phyloP scores from a whole-genome alignment of 345 rosid species.

The Euphorbia tirucalli region DNA sequence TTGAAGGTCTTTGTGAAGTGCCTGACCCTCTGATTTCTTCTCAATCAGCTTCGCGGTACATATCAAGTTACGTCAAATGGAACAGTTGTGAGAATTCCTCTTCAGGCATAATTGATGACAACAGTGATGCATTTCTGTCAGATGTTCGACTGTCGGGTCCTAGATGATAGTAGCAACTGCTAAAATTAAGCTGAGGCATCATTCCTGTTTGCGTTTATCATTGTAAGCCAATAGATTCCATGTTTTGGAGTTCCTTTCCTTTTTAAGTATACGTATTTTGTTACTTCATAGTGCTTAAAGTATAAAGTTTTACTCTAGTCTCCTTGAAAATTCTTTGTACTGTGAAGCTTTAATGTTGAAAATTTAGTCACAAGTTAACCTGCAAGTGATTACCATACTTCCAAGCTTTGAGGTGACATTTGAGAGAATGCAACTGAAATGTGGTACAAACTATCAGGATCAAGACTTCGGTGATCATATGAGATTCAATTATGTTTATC shows the following conservation, averaged over 20 bases:
- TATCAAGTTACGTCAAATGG: slow-evolving; percentile 33
- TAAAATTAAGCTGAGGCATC: neutral
- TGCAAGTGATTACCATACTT: too few species aligned
- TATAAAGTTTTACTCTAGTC: neutral
- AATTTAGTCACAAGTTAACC: too few species aligned
- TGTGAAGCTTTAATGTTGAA: neutral
- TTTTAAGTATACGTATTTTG: neutral
- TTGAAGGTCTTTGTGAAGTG: slow-evolving; percentile 41
- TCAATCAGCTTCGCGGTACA: slow-evolving; percentile 21
- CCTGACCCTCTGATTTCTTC: slow-evolving; percentile 37
- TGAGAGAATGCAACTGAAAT: too few species aligned
- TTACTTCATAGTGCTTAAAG: neutral
- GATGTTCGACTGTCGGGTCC: slow-evolving; percentile 48
- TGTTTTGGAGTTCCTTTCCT: neutral
- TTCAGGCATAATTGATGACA: slow-evolving; percentile 23
- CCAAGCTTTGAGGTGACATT: too few species aligned
- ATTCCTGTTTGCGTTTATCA: neutral
- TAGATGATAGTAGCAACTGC: slow-evolving; percentile 22
- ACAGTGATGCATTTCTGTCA: slow-evolving; percentile 31
- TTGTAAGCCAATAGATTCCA: neutral
- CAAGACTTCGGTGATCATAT: too few species aligned
- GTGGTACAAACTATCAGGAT: too few species aligned
- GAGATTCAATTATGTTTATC: too few species aligned
- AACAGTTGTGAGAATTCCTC: slow-evolving; percentile 33
- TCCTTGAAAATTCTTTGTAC: neutral